Base-by-base conservation (phyloP, 208 protist species). In the Crithidia brevicula region DNA sequence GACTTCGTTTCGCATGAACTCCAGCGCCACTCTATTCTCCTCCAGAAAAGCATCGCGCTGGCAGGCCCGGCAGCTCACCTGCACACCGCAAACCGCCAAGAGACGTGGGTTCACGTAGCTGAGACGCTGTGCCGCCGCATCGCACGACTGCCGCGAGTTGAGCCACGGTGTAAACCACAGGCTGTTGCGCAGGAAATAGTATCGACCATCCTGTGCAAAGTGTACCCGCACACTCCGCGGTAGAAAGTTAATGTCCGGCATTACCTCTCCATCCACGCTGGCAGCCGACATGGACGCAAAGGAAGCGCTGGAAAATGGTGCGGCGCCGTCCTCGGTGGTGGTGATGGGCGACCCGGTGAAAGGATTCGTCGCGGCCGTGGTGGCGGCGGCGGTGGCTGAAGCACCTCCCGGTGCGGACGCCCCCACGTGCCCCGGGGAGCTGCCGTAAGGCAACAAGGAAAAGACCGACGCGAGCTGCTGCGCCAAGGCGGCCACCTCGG, bases 391-490 rank as follows among this genome's bases (percentile, higher is more conserved):
- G 5, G 22, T 6, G 8, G 36, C 33, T 9, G 49, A 46, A 45
- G 46, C 43, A 18, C n/a, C 52, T 18, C 22, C 54, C 7, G 1
- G 40, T 16, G 43, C 11, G 30, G 30, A 50, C n/a, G 18, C 52
- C 18, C 52, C 27, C n/a, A 45, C 45, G 25, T 58, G 59, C 30
- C 46, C 50, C 2, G 47, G 59, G 0, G 59, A 56, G 31, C 22
- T 62, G 47, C 61, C 70, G 62, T 81, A 81, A 15, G 80, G 75
- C 28, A 69, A 40, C 18, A 85, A 51, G 33, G 63, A 81, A 46
- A 85, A 80, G 30, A 77, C 80, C 5, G 80, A 77, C 1, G 80
- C 67, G 18, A 85, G 57, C 67, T 81, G 67, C 67, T 85, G 80
- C 30, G 80, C 74, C 64, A 85, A 57, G 7, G 74, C 66, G 11